Evolutionary conservation across 1,284 basidiomycete species (phyloP).

Genomic region (Golubevia pallescens): DNA sequence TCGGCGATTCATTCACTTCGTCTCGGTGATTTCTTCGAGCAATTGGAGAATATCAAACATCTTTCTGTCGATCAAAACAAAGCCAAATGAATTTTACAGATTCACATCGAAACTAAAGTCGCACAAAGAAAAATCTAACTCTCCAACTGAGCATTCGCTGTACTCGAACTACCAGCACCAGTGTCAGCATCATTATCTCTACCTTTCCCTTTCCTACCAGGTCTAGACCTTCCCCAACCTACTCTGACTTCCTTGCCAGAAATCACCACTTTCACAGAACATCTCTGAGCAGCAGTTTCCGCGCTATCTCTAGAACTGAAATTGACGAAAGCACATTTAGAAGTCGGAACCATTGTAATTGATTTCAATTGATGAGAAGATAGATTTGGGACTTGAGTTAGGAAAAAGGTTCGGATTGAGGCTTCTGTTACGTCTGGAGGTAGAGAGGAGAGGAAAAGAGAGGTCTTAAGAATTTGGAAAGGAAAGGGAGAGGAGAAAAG

Average conservation of each 20-base stretch:
- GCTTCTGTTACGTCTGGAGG: slow-evolving; percentile 77
- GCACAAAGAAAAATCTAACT: too few species aligned
- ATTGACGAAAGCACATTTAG: slow-evolving; percentile 90
- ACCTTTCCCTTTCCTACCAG: too few species aligned
- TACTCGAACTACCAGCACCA: too few species aligned
- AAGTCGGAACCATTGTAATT: slow-evolving; percentile 25
- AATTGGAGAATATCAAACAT: too few species aligned
- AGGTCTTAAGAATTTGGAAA: slow-evolving; percentile 71
- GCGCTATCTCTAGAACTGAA: slow-evolving; percentile 81
- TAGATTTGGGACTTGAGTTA: slow-evolving; percentile 69
- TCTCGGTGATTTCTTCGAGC: too few species aligned
- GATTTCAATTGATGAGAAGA: slow-evolving; percentile 72
- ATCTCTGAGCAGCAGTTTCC: slow-evolving; percentile 82
- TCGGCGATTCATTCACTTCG: too few species aligned
- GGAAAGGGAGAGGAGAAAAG: background rate
- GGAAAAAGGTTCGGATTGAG: slow-evolving; percentile 77
- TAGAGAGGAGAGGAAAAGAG: slow-evolving; percentile 86
- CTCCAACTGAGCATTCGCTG: too few species aligned
- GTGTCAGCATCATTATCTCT: too few species aligned
- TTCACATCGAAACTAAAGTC: too few species aligned
- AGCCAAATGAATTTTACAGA: too few species aligned
- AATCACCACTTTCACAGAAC: slow-evolving; percentile 84
- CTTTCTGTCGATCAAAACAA: too few species aligned
- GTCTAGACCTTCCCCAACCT: slow-evolving; percentile 81
- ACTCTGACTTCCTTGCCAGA: slow-evolving; percentile 77